A percentile compares a stretch with the other conserved stretches of the same genome.
These are phyloP conservation scores for Moniliella sp. DNA, from an alignment of 1,284 basidiomycete species.

Conservation along the genomic window DNA sequence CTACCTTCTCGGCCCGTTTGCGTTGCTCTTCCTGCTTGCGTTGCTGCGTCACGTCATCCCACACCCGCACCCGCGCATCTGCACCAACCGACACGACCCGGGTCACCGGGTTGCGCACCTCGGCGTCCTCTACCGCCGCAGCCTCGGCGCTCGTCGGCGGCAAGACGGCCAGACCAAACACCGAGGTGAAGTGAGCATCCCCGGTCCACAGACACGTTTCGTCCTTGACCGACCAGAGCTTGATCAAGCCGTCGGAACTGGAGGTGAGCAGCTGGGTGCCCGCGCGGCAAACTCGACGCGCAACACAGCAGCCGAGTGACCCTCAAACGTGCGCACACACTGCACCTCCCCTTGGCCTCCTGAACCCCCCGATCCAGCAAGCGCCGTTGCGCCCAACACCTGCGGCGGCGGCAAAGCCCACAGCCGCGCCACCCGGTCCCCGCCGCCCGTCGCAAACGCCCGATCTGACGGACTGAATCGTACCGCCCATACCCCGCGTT, in stretches of 20 bases:
- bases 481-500: conserved; percentile 84
- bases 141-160: not conserved
- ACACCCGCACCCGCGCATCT: conserved; percentile 76
- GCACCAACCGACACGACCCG: conserved; percentile 76
- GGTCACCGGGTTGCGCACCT: conserved; percentile 12
- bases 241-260: conserved; percentile 79
- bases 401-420: conserved; percentile 57
- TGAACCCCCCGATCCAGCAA: conserved; percentile 49
- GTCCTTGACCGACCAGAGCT: conserved; percentile 74
- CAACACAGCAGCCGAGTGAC: conserved; percentile 82
- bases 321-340: conserved; percentile 38
- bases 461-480: conserved; percentile 63
- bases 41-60: conserved; percentile 73
- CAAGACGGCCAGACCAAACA: conserved; percentile 3
- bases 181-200: conserved; percentile 63
- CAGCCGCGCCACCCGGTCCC: conserved; percentile 75
- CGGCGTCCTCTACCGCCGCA: not conserved
- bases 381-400: conserved; percentile 44
- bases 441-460: conserved; percentile 72
- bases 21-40: conserved; percentile 42
- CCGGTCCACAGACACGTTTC: conserved; percentile 63
- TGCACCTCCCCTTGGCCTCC: conserved; percentile 5
- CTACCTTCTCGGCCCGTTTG: conserved; percentile 11
- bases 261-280: conserved; percentile 71
- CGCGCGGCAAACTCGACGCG: conserved; percentile 65